Conservation (phyloP, 2,329 filamentous ascomycete species). For the Trichoderma semiorbis region DNA sequence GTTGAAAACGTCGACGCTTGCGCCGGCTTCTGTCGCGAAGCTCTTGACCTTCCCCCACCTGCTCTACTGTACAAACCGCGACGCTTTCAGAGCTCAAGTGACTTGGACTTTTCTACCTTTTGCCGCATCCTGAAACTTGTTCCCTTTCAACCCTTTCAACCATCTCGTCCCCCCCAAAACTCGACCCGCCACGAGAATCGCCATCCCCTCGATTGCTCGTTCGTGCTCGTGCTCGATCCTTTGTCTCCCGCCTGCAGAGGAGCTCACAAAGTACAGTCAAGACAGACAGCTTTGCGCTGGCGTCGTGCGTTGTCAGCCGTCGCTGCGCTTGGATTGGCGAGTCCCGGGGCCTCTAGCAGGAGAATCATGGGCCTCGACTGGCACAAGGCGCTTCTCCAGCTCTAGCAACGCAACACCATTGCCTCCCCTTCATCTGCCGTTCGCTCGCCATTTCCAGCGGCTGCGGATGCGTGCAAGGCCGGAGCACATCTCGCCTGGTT, state of each 20-base stretch:
- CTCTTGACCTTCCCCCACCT: slow-evolving; percentile 16
- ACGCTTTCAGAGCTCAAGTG: background rate
- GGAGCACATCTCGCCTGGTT: slow-evolving; percentile 12
- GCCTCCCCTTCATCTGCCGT: slow-evolving; percentile 13
- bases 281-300: slow-evolving; percentile 12
- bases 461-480: slow-evolving; percentile 27
- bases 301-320: slow-evolving; percentile 18
- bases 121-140: background rate
- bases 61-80: slow-evolving; percentile 4
- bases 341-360: slow-evolving; percentile 14
- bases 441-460: slow-evolving; percentile 17
- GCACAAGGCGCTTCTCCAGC: slow-evolving; percentile 24
- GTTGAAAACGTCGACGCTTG: slow-evolving; percentile 19
- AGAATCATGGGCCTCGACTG: slow-evolving; percentile 36
- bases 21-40: slow-evolving; percentile 11
- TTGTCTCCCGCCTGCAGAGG: background rate
- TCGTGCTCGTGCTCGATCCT: background rate
- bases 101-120: background rate
- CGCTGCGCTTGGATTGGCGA: slow-evolving; percentile 16
- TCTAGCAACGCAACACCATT: slow-evolving; percentile 23
- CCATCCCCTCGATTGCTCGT: background rate
- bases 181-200: background rate
- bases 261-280: background rate
- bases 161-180: background rate
- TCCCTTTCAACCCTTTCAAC: background rate